Percentiles rank a stretch among this genome's conserved stretches.
Evolutionary conservation across 495 filamentous ascomycete species (phyloP).

Genomic region (Chaetomium fimeti): DNA sequence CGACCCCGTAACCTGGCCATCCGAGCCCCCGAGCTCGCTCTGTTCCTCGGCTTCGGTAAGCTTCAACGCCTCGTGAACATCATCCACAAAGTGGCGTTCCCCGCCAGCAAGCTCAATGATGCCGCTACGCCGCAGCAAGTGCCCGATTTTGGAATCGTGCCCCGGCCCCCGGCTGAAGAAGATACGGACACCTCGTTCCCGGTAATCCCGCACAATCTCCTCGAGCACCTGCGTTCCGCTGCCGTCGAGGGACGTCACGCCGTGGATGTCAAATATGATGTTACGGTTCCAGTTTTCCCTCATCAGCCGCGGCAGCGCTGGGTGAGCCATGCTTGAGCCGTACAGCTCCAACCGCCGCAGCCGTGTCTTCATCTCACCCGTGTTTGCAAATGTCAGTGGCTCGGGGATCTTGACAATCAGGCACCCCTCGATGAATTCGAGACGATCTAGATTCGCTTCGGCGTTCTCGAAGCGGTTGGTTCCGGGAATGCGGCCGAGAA

Average conservation of each 20-base stretch:
- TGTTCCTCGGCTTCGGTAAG: conserved; percentile 67
- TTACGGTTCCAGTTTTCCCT: conserved; percentile 74
- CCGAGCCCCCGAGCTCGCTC: conserved; percentile 5
- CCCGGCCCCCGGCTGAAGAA: conserved; percentile 82
- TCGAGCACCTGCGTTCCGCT: conserved; percentile 86
- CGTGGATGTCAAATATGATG: conserved; percentile 95
- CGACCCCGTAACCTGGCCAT: neutral
- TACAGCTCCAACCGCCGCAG: conserved; percentile 83
- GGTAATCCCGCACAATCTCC: conserved; percentile 82
- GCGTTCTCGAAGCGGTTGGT: conserved; percentile 85
- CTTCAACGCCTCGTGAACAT: conserved; percentile 79
- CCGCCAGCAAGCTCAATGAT: conserved; percentile 81
- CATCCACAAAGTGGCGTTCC: conserved; percentile 69
- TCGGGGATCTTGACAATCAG: conserved; percentile 97
- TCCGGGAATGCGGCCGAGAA: conserved; percentile 84
- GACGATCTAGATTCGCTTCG: conserved; percentile 67
- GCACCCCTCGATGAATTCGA: conserved; percentile 89
- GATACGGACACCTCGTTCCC: conserved; percentile 68
- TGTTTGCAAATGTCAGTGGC: conserved; percentile 95
- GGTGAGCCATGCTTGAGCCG: conserved; percentile 78
- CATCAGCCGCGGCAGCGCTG: conserved; percentile 75
- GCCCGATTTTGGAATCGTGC: conserved; percentile 62
- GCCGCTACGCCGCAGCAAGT: conserved; percentile 71
- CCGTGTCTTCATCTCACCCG: conserved; percentile 83
- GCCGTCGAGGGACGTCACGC: conserved; percentile 88